Evolutionary conservation across 495 filamentous ascomycete species (phyloP).

Genomic region (Aspergillus diversus): DNA sequence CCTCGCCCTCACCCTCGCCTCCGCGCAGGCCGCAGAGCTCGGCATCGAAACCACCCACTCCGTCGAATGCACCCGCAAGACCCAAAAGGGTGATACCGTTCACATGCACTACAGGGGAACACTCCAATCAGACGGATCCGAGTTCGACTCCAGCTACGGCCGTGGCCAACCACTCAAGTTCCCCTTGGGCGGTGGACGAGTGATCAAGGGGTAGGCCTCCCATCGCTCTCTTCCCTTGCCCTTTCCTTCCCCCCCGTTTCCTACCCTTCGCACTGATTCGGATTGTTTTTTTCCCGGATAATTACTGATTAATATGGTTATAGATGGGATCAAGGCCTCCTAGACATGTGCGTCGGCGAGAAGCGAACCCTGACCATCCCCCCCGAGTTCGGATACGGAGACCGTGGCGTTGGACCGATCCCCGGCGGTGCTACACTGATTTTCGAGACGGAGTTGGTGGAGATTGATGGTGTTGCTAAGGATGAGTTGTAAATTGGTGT

Average conservation of each 20-base stretch:
- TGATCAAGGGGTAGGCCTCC: constrained; percentile 78
- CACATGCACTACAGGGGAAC: constrained; percentile 88
- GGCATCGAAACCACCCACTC: constrained; percentile 74
- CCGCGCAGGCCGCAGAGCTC: constrained; percentile 61
- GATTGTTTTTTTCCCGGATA: no score
- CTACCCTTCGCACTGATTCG: background rate
- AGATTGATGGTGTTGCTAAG: constrained; percentile 76
- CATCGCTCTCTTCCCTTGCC: constrained; percentile 4
- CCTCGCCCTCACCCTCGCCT: constrained; percentile 58
- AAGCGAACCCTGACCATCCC: constrained; percentile 90
- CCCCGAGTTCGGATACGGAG: constrained; percentile 83
- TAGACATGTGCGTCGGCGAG: constrained; percentile 97
- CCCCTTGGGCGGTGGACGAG: constrained; percentile 74
- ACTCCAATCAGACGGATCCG: constrained; percentile 54
- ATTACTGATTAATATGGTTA: constrained; percentile 8
- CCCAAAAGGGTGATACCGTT: constrained; percentile 75
- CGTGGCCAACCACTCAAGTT: constrained; percentile 77
- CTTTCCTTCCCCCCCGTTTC: background rate
- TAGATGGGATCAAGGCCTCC: constrained; percentile 86
- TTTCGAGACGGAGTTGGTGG: constrained; percentile 92
- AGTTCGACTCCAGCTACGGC: constrained; percentile 70
- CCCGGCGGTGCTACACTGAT: constrained; percentile 78
- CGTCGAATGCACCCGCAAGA: constrained; percentile 74
- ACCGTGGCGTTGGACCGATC: constrained; percentile 74
- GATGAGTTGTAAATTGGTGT: constrained; percentile 51